Conservation (phyloP, 495 filamentous ascomycete genomes). For the Melanomma pulvis-pyrius region DNA sequence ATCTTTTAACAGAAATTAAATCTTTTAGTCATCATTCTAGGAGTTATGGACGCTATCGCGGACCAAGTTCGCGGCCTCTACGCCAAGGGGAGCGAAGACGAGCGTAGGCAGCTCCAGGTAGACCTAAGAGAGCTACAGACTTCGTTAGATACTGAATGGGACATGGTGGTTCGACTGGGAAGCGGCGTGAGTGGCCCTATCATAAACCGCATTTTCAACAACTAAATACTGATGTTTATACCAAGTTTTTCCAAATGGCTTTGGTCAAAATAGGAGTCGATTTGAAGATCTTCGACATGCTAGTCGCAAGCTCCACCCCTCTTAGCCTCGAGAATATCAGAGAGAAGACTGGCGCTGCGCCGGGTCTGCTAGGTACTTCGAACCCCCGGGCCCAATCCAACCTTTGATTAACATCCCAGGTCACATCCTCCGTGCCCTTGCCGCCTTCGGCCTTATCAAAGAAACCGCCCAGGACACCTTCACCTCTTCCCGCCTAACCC, state of each 20-base stretch:
- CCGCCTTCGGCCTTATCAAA: slow-evolving; percentile 16
- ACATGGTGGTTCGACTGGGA: slow-evolving; percentile 2
- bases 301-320: background rate
- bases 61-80: slow-evolving; percentile 16
- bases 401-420: background rate
- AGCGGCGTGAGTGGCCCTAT: slow-evolving; percentile 3
- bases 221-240: background rate
- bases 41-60: slow-evolving; percentile 11
- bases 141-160: slow-evolving; percentile 20
- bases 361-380: slow-evolving; percentile 5
- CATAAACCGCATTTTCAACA: background rate
- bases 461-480: slow-evolving; percentile 5
- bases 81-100: slow-evolving; percentile 13
- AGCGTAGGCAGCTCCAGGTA: slow-evolving; percentile 5
- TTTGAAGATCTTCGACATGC: slow-evolving; percentile 2
- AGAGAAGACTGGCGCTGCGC: slow-evolving; percentile 5
- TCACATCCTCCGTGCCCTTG: slow-evolving; percentile 15
- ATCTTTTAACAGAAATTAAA: background rate
- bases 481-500: slow-evolving; percentile 2
- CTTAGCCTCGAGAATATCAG: background rate
- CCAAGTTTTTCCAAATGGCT: background rate
- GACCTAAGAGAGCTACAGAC: slow-evolving; percentile 13
- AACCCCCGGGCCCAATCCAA: background rate
- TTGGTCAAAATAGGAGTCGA: slow-evolving; percentile 9
- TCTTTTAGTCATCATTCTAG: background rate